Evolutionary conservation across 2,329 filamentous ascomycete species (phyloP).

Genomic region (Corynespora cassiicola): DNA sequence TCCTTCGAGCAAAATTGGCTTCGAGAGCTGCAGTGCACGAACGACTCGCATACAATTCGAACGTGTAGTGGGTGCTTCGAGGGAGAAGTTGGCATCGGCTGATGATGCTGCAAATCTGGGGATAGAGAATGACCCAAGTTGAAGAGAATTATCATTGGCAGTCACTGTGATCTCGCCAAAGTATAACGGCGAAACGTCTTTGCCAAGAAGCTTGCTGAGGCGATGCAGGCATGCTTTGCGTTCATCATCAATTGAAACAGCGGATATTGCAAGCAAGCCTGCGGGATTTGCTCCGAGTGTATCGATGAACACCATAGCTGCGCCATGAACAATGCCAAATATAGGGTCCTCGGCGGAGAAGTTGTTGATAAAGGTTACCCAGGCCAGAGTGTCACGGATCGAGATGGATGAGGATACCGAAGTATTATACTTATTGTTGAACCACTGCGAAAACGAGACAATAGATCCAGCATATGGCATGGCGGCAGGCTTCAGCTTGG

Average conservation of each 20-base stretch:
- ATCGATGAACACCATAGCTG: conserved; percentile 94
- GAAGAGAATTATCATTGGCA: conserved; percentile 61
- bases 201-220: conserved; percentile 70
- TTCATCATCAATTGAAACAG: conserved; percentile 73
- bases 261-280: conserved; percentile 77
- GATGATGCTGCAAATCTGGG: conserved; percentile 57
- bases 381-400: conserved; percentile 88
- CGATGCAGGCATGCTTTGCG: conserved; percentile 75
- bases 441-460: conserved; percentile 91
- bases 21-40: conserved; percentile 84
- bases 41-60: conserved; percentile 90
- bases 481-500: conserved; percentile 69
- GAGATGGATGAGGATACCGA: conserved; percentile 81
- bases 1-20: conserved; percentile 93
- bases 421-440: conserved; percentile 79
- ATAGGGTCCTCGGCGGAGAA: conserved; percentile 57
- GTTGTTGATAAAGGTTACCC: conserved; percentile 90
- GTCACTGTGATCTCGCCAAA: conserved; percentile 65
- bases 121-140: conserved; percentile 78
- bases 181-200: conserved; percentile 72
- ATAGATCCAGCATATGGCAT: conserved; percentile 70
- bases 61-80: conserved; percentile 88
- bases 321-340: conserved; percentile 76
- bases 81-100: conserved; percentile 70
- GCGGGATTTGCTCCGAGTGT: conserved; percentile 95